A percentile compares a stretch with the other conserved stretches of the same genome.
These are phyloP conservation scores for Lactuca saligna DNA, from an alignment of 129 eudicot species.

Conservation along the genomic window DNA sequence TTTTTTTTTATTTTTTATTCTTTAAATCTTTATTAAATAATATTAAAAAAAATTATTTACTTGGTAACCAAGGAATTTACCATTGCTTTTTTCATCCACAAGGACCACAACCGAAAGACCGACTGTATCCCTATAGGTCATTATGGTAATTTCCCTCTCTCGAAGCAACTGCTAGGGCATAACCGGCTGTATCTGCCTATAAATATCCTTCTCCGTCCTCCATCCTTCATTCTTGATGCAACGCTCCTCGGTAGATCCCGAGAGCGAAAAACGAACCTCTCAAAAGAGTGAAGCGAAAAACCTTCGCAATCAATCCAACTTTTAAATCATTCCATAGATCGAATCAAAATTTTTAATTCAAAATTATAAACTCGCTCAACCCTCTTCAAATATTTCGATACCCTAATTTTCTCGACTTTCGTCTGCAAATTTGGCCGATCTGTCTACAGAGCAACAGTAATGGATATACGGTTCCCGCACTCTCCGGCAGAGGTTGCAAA, in stretches of 20 bases:
- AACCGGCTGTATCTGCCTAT: constrained; percentile 25
- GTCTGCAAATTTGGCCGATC: constrained; percentile 19
- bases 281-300: not conserved
- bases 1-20: too few relatives aligned
- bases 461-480: constrained; percentile 87
- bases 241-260: constrained; percentile 15
- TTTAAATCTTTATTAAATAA: too few relatives aligned
- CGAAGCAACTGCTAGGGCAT: constrained; percentile 30
- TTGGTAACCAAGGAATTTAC: not conserved
- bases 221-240: not conserved
- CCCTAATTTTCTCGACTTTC: constrained; percentile 23
- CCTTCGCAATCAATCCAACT: constrained; percentile 10
- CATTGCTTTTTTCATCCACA: not conserved
- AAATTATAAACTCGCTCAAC: not conserved
- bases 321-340: constrained; percentile 10
- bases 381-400: not conserved
- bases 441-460: constrained; percentile 16
- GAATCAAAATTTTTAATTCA: constrained; percentile 3
- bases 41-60: too few relatives aligned
- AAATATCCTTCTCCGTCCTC: constrained; percentile 29
- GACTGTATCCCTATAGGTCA: constrained; percentile 11
- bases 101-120: not conserved
- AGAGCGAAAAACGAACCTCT: constrained; percentile 11
- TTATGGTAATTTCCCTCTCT: constrained; percentile 7
- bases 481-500: constrained; percentile 98